A percentile compares a stretch with the other conserved stretches of the same genome.
phyloP scores from a whole-genome alignment of 2,329 filamentous ascomycete species.

The Phialophora expanda region DNA sequence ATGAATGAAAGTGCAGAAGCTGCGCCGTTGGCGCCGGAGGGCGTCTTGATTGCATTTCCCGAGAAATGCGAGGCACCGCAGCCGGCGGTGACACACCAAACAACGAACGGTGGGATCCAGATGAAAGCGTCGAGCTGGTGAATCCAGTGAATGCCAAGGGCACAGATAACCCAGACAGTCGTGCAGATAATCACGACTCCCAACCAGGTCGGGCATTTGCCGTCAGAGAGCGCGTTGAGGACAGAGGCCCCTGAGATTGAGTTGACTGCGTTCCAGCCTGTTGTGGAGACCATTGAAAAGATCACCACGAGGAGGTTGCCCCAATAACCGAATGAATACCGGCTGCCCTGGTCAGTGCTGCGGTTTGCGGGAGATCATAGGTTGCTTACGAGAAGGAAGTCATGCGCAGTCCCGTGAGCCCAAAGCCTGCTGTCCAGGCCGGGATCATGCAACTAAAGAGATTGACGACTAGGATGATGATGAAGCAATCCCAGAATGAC shows the following conservation, averaged over 20 bases:
- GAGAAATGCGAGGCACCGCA: slow-evolving; percentile 46
- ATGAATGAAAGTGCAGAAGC: slow-evolving; percentile 46
- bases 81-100: slow-evolving; percentile 48
- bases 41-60: slow-evolving; percentile 39
- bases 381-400: slow-evolving; percentile 41
- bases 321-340: slow-evolving; percentile 50
- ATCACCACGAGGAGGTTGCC: slow-evolving; percentile 47
- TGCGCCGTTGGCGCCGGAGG: slow-evolving; percentile 43
- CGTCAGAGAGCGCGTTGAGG: slow-evolving; percentile 46
- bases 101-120: slow-evolving; percentile 47
- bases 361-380: background rate
- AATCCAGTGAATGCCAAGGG: slow-evolving; percentile 48
- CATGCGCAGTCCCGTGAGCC: slow-evolving; percentile 47
- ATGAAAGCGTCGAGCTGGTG: slow-evolving; percentile 46
- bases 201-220: slow-evolving; percentile 46
- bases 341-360: slow-evolving; percentile 29
- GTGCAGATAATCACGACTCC: slow-evolving; percentile 49
- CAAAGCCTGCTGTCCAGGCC: slow-evolving; percentile 41
- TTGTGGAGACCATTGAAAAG: slow-evolving; percentile 48
- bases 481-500: slow-evolving; percentile 47
- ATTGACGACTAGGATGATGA: slow-evolving; percentile 46
- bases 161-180: slow-evolving; percentile 47
- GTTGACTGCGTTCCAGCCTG: slow-evolving; percentile 49
- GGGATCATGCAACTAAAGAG: slow-evolving; percentile 42
- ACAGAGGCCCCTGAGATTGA: slow-evolving; percentile 47